Evolutionary conservation across 306 rosid species (phyloP), one percentile per base, ranked within the genome.

Genomic region (Senna siamea): DNA sequence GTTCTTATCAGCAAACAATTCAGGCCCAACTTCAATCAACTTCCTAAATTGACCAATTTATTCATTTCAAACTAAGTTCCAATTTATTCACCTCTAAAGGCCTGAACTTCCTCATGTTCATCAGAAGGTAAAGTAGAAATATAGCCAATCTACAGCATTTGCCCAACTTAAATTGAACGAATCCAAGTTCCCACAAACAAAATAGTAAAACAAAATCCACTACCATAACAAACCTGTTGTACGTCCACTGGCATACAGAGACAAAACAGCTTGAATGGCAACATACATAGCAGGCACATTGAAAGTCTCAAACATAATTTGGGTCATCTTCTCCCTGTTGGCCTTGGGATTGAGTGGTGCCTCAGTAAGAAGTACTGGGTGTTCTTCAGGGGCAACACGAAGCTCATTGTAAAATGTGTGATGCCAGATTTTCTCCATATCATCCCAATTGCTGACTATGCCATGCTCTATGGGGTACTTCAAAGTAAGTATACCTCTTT

Each of bases 241-340:
- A 51, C 92, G 90, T 46, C 92, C 92, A 81, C 92, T 88, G 67
- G 92, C 92, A 75, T 88, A 88, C 54, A 88, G 77, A 64, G 92
- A 88, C 75, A 88, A 56, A 59, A 86, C 90, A 2, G 90, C 90
- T 78, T 86, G 90, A 18, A 86, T 86, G 11, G 90, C 90, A 64
- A 86, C 90, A 72, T 83, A 86, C 87, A 83, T 86, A 17, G 90
- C 90, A 51, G 90, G 90, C 63, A 86, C 90, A 64, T 86, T 83
- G 80, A 86, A 86, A 22, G 90, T 86, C 73, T 86, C 90, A 44
- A 86, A 86, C 89, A 88, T 88, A 65, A 88, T 88, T 72, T 88
- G 92, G 50, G 92, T 88, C 92, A 88, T 85, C 92, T 88, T 88
- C 83, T 88, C 92, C 81, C 92, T 88, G 77, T 88, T 88, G 66